Conservation (phyloP, 306 rosid genomes). For the Fragaria nilgerrensis region DNA sequence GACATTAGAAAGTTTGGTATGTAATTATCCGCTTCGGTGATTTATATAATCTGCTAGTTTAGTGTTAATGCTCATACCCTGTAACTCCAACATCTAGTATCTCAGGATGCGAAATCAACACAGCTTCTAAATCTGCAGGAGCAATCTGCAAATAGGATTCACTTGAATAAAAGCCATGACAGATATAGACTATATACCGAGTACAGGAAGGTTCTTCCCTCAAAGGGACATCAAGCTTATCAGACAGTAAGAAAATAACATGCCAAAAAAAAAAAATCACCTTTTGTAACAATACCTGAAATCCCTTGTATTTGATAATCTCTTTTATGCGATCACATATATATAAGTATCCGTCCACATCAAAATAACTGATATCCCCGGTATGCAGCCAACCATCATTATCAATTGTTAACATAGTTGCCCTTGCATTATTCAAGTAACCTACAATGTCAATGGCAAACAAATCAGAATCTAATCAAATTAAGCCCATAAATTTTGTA, state of each 20-base stretch:
- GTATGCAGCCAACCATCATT: slow-evolving; percentile 75
- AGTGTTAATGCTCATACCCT: slow-evolving; percentile 10
- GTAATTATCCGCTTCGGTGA: background rate
- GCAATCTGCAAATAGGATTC: slow-evolving; percentile 31
- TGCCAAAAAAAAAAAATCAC: background rate
- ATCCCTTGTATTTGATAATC: slow-evolving; percentile 88
- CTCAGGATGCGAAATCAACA: slow-evolving; percentile 45
- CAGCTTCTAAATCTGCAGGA: slow-evolving; percentile 52
- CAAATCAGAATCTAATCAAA: background rate
- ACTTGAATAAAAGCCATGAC: background rate
- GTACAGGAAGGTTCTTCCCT: background rate
- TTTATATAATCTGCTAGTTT: background rate
- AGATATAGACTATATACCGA: background rate
- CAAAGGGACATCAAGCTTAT: background rate
- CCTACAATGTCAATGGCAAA: slow-evolving; percentile 11
- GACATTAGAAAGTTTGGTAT: background rate
- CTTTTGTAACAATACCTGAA: slow-evolving; percentile 31
- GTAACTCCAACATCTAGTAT: slow-evolving; percentile 43
- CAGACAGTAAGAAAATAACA: background rate
- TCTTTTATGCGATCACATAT: slow-evolving; percentile 81
- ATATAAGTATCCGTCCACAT: slow-evolving; percentile 62
- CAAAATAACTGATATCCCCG: slow-evolving; percentile 74
- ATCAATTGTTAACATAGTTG: slow-evolving; percentile 61
- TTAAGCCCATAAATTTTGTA: background rate
- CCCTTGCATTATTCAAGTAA: slow-evolving; percentile 69